These are phyloP conservation scores for Eragrostis nindensis DNA, from an alignment of 176 grass and related monocot genomes.

Conservation along the genomic window DNA sequence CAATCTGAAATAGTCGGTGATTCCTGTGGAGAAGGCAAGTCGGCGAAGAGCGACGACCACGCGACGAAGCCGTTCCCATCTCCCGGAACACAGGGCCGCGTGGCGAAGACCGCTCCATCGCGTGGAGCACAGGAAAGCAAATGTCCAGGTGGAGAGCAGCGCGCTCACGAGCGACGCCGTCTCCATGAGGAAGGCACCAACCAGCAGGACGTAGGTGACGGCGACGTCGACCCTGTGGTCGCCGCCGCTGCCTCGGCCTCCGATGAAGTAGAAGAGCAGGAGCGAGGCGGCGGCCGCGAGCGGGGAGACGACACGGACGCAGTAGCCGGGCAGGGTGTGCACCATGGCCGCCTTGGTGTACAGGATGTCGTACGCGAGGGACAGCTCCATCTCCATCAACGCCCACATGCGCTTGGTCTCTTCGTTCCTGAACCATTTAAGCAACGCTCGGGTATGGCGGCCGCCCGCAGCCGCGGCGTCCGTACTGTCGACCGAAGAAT, in stretches of 20 bases:
- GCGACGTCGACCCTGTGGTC: background rate
- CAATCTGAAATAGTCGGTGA: background rate
- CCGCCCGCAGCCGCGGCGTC: fast-evolving
- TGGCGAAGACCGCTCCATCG: background rate
- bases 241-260: too few relatives aligned
- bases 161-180: too few relatives aligned
- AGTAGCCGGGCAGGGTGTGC: constrained; percentile 20
- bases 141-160: background rate
- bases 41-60: background rate
- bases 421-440: background rate
- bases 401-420: background rate
- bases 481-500: background rate
- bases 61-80: background rate
- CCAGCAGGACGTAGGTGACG: too few relatives aligned
- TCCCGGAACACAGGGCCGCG: background rate
- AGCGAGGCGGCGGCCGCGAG: background rate
- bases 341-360: constrained; percentile 48
- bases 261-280: background rate
- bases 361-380: constrained; percentile 43
- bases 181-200: too few relatives aligned
- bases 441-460: background rate
- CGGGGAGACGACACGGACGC: background rate
- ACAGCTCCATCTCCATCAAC: constrained; percentile 43
- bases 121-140: background rate
- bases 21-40: background rate